A percentile compares a stretch with the other conserved stretches of the same genome.
These are phyloP conservation scores for Tricladium varicosporioides DNA, from an alignment of 2,329 filamentous ascomycete genomes.

Conservation along the genomic window DNA sequence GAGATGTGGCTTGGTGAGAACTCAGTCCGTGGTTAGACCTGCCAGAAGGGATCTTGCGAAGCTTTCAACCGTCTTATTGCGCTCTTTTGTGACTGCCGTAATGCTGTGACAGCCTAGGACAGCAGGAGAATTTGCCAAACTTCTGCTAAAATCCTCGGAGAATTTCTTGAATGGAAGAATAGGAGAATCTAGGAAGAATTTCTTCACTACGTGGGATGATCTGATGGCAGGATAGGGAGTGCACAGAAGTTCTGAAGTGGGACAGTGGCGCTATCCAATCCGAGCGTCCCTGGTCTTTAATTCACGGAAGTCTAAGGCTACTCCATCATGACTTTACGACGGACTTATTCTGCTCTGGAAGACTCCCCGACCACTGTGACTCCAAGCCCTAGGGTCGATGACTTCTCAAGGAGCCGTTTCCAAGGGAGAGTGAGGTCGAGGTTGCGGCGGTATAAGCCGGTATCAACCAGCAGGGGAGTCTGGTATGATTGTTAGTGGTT, in stretches of 20 bases:
- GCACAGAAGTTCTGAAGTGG: conserved; percentile 3
- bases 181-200: background rate
- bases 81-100: background rate
- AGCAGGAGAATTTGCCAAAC: background rate
- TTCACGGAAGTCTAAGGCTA: background rate
- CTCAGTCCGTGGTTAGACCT: background rate
- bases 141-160: background rate
- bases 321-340: background rate
- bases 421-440: background rate
- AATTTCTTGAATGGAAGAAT: background rate
- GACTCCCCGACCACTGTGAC: background rate
- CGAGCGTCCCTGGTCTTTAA: background rate
- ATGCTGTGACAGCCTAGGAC: background rate
- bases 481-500: background rate
- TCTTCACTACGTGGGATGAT: conserved; percentile 12
- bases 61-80: conserved; percentile 1
- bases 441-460: background rate
- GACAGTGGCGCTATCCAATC: conserved; percentile 2
- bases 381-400: background rate
- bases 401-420: background rate
- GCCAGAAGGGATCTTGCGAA: background rate
- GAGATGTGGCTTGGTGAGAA: background rate
- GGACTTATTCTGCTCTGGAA: background rate
- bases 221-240: conserved; percentile 11
- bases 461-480: background rate